Evolutionary conservation across 495 filamentous ascomycete genomes (phyloP), one percentile per base, ranked within the genome.

Genomic region (Hypoxylon intermedium): DNA sequence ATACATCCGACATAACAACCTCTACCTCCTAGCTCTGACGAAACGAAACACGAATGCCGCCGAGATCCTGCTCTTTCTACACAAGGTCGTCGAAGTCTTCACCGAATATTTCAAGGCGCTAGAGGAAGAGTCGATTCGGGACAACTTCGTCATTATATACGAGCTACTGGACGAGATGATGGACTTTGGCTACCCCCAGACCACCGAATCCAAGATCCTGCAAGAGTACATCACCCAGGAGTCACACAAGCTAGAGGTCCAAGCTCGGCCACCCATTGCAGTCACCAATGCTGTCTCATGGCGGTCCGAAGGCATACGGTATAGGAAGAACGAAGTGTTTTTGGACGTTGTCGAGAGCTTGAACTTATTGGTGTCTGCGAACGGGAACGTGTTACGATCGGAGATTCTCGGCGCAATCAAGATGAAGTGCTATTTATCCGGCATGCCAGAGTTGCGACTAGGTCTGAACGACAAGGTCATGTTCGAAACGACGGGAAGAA

Each of bases 211-310:
- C 77, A 99, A 99, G 83, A 99, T 99, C 72, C 79, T 99, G 58
- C 95, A 98, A 79, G 95, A 99, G 81, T 97, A 97, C 79, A 99
- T 99, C 75, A 99, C 95, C 24, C 95, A 99, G 79, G 95, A 99
- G 79, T 96, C 91, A 51, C 95, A 98, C 79, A 99, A 98, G 75
- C 85, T 99, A 18, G 94, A 98, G 69, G 86, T 97, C 36, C 94
- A 97, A 82, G 94, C 94, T 13, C 90, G 94, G n/a, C 93, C 95
- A n/a, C 95, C 95, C 15, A 98, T 99, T 60, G 95, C 95, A 36
- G 94, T 99, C 59, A 99, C 95, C 54, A 99, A 99, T 64, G 93
- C 95, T 43, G 95, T 99, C 33, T 93, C 89, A 40, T 99, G 95
- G 95, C 86, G 95, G 63, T 95, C 90, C 69, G 95, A 99, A 80